Percentiles rank a stretch among this genome's conserved stretches.
phyloP scores from a whole-genome alignment of 176 grass and related monocot genomes.

The Lolium perenne region DNA sequence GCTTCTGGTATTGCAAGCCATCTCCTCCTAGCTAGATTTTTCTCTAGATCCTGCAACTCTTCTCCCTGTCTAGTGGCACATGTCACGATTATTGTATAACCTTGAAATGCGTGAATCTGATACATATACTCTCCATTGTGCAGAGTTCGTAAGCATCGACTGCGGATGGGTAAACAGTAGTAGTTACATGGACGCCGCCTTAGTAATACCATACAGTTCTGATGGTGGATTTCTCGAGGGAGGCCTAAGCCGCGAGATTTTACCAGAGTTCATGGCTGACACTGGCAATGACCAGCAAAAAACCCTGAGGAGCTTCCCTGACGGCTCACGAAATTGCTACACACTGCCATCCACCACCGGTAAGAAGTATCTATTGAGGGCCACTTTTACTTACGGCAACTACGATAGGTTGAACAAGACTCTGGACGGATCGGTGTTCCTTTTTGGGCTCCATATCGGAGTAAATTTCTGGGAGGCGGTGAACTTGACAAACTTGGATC shows the following conservation, averaged over 20 bases:
- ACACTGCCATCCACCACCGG: accelerated
- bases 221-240: background rate
- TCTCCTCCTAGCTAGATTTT: background rate
- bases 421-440: accelerated
- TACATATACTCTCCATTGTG: background rate
- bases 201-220: background rate
- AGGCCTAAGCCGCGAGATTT: background rate
- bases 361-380: background rate
- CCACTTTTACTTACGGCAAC: background rate
- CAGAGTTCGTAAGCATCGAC: constrained; percentile 33
- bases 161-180: background rate
- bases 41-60: background rate
- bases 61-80: background rate
- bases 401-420: background rate
- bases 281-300: background rate
- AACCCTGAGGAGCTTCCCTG: constrained; percentile 5
- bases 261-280: background rate
- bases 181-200: background rate
- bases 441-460: constrained; percentile 15
- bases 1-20: constrained; percentile 2
- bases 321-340: background rate
- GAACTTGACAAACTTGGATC: background rate
- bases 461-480: constrained; percentile 29
- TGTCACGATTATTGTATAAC: background rate
- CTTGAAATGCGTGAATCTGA: background rate